Evolutionary conservation across 2,329 filamentous ascomycete genomes (phyloP), one percentile per base, ranked within the genome.

Genomic region (Monosporascus ibericus): DNA sequence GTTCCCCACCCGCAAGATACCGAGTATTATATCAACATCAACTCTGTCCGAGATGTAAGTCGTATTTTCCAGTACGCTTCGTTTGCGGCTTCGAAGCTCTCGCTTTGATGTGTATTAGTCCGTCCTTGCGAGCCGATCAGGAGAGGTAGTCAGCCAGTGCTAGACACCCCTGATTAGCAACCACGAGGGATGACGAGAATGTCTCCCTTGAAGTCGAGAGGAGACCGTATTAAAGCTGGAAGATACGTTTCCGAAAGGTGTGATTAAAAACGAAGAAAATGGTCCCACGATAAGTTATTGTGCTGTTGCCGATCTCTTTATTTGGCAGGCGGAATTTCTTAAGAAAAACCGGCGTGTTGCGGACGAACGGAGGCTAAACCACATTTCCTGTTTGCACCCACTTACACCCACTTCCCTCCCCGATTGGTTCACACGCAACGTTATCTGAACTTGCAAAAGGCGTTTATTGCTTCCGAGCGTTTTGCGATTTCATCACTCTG

Each of bases 1-100:
- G 92, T 97, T 58, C 94, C 92, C 67, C 94, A 99, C 76, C 88
- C 92, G 60, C 83, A 91, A 66, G 87, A 91, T 72, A 96, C 92
- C 60, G 94, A 99, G 77, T 97, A 97, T 81, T 99, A 99, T 79
- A 96, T 99, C 81, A 96, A 96, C 86, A 99, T 99, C 81, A 94
- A 96, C 84, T 97, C 94, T 59, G 92, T 96, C 69, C 89, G 94
- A 81, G 94, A 97, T 86, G 94, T 97, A 86, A 85, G 91, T 85
- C 49, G 50, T 52, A 47, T 49, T 27, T 55, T 24, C 20, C 39
- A 1, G 8, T 25, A 8, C 7, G 14, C 7, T 46, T 25, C 9
- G 3, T 27, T 22, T 46, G 42, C 14, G n/a, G 24, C 17, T 24
- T 15, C 42, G 3, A 9, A 27, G 20, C 39, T 14, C 30, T 34